Evolutionary conservation across 2,329 filamentous ascomycete species (phyloP), one percentile per base, ranked within the genome.

Genomic region (Apiospora malaysiana): DNA sequence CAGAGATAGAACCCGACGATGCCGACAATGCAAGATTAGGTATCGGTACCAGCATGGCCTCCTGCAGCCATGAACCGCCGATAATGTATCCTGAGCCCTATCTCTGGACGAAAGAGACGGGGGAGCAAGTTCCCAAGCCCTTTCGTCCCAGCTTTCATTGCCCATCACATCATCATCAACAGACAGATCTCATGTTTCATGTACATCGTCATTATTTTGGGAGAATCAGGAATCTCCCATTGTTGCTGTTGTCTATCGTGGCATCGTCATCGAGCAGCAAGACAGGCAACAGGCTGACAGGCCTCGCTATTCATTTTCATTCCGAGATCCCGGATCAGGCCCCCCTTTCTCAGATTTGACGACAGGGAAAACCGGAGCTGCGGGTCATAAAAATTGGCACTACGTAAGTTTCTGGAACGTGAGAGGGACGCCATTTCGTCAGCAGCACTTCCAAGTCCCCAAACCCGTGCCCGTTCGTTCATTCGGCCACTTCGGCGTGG

Each of bases 361-460:
- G 21, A 63, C 18, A 63, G 32, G 56, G 56, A 63, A 63, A 63
- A 63, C 56, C 56, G 56, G 56, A 63, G 56, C 56, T 40, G 56
- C 56, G 56, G 56, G 56, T 63, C 56, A 40, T 18, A 63, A 63
- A 63, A n/a, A 40, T 63, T 40, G 56, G 56, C 32, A 63, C 56
- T 63, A 63, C 56, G 56, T 63, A 63, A 63, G 56, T 63, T 63
- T 63, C 56, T 63, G 56, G 56, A 63, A 63, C 56, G 56, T 21
- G 56, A 63, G 56, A 45, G 42, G 42, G 42, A 40, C 56, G 56
- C 49, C 49, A 63, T 63, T 63, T 63, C 56, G 56, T 63, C 56
- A 63, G 56, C 56, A 63, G 56, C 56, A 40, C 56, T 63, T 37
- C 32, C 56, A 63, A 18, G 56, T 63, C 40, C 56, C 56, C 32